Evolutionary conservation across 2,329 filamentous ascomycete genomes (phyloP).

Genomic region (Leptographium radiaticola): DNA sequence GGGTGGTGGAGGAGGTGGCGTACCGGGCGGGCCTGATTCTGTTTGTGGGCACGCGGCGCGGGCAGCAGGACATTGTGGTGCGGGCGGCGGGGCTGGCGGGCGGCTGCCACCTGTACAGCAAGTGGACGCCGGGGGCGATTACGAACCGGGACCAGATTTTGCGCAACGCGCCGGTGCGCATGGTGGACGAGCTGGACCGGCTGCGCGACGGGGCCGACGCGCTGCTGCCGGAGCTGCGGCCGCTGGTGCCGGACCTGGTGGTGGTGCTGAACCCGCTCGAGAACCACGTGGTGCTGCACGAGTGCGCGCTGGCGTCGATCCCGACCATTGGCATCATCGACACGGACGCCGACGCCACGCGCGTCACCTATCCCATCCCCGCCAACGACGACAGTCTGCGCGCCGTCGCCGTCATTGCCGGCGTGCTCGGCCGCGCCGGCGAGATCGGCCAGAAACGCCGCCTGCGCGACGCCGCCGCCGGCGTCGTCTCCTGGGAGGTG

Average conservation of each 20-base stretch:
- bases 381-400: slow-evolving; percentile 94
- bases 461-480: slow-evolving; percentile 45
- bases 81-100: slow-evolving; percentile 64
- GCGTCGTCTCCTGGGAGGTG: slow-evolving; percentile 50
- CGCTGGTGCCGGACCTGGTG: slow-evolving; percentile 77
- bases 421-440: slow-evolving; percentile 74
- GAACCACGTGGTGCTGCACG: slow-evolving; percentile 80
- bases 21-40: slow-evolving; percentile 73
- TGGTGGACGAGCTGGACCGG: slow-evolving; percentile 62
- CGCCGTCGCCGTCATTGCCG: slow-evolving; percentile 67
- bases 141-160: slow-evolving; percentile 90
- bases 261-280: slow-evolving; percentile 87
- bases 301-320: slow-evolving; percentile 77
- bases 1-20: slow-evolving; percentile 78
- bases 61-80: slow-evolving; percentile 70
- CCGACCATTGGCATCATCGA: slow-evolving; percentile 93
- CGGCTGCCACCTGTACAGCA: slow-evolving; percentile 80
- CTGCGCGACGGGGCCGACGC: slow-evolving; percentile 34
- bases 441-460: slow-evolving; percentile 61
- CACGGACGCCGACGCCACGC: slow-evolving; percentile 81
- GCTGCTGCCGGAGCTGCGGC: slow-evolving; percentile 22
- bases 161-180: slow-evolving; percentile 52
- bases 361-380: slow-evolving; percentile 93
- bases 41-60: slow-evolving; percentile 77
- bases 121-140: slow-evolving; percentile 84